Base-by-base conservation (phyloP, 225 moss, liverwort and hornwort genomes). In the Pseudisothecium myosuroides region DNA sequence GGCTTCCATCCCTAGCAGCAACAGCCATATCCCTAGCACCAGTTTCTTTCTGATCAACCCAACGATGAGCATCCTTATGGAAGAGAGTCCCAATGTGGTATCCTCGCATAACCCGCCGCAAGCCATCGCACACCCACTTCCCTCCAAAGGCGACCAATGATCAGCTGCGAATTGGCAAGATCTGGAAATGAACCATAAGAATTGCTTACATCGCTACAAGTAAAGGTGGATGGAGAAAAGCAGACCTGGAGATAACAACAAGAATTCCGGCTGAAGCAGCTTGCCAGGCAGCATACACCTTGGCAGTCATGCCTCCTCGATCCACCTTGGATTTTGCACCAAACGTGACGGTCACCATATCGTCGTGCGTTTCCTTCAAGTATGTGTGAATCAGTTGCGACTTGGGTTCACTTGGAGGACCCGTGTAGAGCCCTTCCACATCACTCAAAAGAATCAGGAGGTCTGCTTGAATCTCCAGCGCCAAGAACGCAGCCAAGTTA, bases 251-350 rank as follows among this genome's bases (percentile, higher is more conserved):
- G 43, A 99, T 99, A 39, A 99, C 89, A 50, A 97, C 98, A 91
- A 97, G 98, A 83, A 99, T 95, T 73, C 98, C 98, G 55, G 94
- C 97, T 84, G 95, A 93, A 67, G 98, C 96, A 87, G 97, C 98
- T 91, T 96, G 95, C 97, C 96, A 97, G 45, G 97, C 98, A 78
- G 96, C 97, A 84, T 90, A 94, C 39, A 99, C 97, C 81, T 99
- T 99, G 60, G 98, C 97, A 71, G 93, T 96, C 98, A 99, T 99
- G 56, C 98, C 98, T 85, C 98, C 98, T 81, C 96, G 91, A 64
- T 97, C 98, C n/a, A 95, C 98, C 86, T 97, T 94, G 41, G 98
- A 99, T 90, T 99, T 99, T 85, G 96, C 98, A 86, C 97, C 98
- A 82, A 99, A 99, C 18, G 97, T 97, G 56, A 99, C n/a, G n/a